A percentile compares a stretch with the other conserved stretches of the same genome.
Evolutionary conservation across 2,329 filamentous ascomycete genomes (phyloP).

Genomic region (Epichloe elymi): DNA sequence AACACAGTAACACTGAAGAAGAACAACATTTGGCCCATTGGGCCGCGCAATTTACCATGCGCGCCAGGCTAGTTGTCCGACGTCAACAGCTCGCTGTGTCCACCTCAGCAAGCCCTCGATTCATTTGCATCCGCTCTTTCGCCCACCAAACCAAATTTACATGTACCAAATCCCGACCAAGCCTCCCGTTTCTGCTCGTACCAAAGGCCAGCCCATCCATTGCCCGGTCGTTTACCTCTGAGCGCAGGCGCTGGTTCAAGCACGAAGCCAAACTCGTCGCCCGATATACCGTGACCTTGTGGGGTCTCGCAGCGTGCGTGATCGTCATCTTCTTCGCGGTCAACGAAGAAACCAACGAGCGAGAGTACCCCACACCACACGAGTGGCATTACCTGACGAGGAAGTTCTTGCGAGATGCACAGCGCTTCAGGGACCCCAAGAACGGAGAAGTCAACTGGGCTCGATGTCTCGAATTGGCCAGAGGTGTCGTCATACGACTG

Average conservation of each 20-base stretch:
- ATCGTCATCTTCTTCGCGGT: conserved; percentile 51
- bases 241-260: conserved; percentile 56
- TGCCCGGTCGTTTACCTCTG: conserved; percentile 66
- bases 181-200: conserved; percentile 35
- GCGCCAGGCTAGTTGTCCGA: conserved; percentile 24
- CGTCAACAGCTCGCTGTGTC: conserved; percentile 9
- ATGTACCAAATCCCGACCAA: conserved; percentile 19
- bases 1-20: not conserved
- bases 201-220: conserved; percentile 38
- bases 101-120: conserved; percentile 8
- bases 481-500: conserved; percentile 48
- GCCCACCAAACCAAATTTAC: conserved; percentile 16
- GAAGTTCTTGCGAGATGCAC: conserved; percentile 52
- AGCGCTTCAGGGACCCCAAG: conserved; percentile 41
- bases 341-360: conserved; percentile 63
- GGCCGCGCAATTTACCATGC: conserved; percentile 19
- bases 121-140: conserved; percentile 14
- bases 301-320: conserved; percentile 47
- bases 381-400: conserved; percentile 69
- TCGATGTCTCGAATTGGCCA: conserved; percentile 45
- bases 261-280: conserved; percentile 57
- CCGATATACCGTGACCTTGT: conserved; percentile 54
- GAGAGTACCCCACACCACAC: conserved; percentile 63
- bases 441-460: conserved; percentile 52
- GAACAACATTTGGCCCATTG: conserved; percentile 1